Evolutionary conservation across 1,284 basidiomycete genomes (phyloP).

Genomic region (Lentinus polychrous): DNA sequence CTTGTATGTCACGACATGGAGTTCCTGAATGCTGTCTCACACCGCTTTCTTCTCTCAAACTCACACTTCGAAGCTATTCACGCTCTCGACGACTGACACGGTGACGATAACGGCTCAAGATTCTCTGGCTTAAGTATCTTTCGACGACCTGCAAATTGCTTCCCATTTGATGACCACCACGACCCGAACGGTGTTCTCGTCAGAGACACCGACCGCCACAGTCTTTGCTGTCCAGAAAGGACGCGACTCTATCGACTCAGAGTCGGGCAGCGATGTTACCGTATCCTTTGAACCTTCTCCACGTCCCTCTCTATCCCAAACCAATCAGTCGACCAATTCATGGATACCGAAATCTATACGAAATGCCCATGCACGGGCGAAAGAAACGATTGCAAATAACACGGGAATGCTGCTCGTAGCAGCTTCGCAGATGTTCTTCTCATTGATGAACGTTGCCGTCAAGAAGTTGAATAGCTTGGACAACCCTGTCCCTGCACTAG

Average conservation of each 20-base stretch:
- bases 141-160: not conserved
- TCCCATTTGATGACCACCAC: not conserved
- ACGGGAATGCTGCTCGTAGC: constrained; percentile 57
- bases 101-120: not conserved
- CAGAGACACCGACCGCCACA: not conserved
- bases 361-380: not conserved
- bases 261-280: not conserved
- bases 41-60: not conserved
- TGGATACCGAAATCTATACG: not conserved
- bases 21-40: not conserved
- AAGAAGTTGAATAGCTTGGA: constrained; percentile 55
- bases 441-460: constrained; percentile 53
- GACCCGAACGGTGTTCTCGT: not conserved
- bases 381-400: constrained; percentile 32
- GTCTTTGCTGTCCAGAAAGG: not conserved
- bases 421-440: constrained; percentile 53
- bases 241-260: not conserved
- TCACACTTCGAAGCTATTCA: not conserved
- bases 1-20: too few relatives aligned
- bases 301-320: too few relatives aligned
- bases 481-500: constrained; percentile 48
- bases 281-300: too few relatives aligned
- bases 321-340: not conserved
- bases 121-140: too few relatives aligned
- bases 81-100: too few relatives aligned